Conservation (phyloP, 1,139 yeast species). For the Zygoascus hellenicus region DNA sequence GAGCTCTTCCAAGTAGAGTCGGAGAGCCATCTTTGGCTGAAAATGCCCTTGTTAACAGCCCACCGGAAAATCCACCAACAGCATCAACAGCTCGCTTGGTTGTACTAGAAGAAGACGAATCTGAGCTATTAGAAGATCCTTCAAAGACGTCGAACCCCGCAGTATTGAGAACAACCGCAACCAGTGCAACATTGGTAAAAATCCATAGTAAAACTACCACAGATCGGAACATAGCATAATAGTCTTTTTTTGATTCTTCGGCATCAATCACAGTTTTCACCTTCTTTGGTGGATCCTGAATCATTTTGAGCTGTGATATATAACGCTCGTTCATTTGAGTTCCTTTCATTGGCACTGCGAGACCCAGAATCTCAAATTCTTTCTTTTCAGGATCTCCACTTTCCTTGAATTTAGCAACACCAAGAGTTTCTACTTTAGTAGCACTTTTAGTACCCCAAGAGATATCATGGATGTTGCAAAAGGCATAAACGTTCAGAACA, state of each 20-base stretch:
- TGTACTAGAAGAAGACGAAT: constrained; percentile 14
- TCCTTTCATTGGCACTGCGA: constrained; percentile 58
- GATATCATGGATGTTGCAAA: constrained; percentile 89
- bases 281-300: constrained; percentile 25
- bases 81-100: constrained; percentile 12
- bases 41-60: constrained; percentile 3
- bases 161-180: constrained; percentile 66
- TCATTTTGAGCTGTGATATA: constrained; percentile 33
- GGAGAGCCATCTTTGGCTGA: constrained; percentile 5
- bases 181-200: constrained; percentile 57
- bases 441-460: constrained; percentile 98
- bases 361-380: constrained; percentile 49
- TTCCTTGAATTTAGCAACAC: constrained; percentile 56
- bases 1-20: constrained; percentile 7
- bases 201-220: constrained; percentile 78
- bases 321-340: constrained; percentile 60
- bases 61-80: constrained; percentile 1
- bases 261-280: constrained; percentile 22
- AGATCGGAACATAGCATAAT: constrained; percentile 71
- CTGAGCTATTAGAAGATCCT: constrained; percentile 15
- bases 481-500: constrained; percentile 74
- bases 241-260: constrained; percentile 40
- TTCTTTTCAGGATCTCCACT: constrained; percentile 55
- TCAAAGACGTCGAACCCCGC: constrained; percentile 46
- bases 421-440: constrained; percentile 66